Percentiles rank a stretch among this genome's conserved stretches.
phyloP scores from a whole-genome alignment of 331 rosid species.

The Quercus tomentella region DNA sequence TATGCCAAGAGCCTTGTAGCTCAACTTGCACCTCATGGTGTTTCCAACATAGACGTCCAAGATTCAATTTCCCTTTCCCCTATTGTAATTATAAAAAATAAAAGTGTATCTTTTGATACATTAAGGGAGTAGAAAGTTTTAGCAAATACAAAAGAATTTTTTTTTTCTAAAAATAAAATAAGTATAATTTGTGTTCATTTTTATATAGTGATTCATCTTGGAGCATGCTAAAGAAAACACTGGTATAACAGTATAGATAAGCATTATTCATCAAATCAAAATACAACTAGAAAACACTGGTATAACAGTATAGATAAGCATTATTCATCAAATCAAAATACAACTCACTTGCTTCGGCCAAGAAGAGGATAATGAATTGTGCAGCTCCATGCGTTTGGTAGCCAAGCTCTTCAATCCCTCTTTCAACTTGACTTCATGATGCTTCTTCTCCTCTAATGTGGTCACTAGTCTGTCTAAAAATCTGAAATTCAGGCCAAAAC shows the following conservation, averaged over 20 bases:
- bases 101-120: neutral
- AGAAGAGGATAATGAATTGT: constrained; percentile 75
- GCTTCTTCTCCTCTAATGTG: constrained; percentile 87
- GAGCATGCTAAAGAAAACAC: neutral
- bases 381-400: constrained; percentile 84
- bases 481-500: constrained; percentile 48
- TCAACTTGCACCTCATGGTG: no score
- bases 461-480: constrained; percentile 79
- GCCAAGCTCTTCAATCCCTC: constrained; percentile 83
- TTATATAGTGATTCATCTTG: neutral
- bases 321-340: neutral
- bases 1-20: no score
- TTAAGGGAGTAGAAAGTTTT: neutral
- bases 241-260: neutral
- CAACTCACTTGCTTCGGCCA: constrained; percentile 84
- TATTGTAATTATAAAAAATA: no score
- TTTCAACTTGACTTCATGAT: constrained; percentile 80
- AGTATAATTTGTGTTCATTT: neutral
- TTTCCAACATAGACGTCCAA: no score
- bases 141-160: neutral
- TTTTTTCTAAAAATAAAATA: neutral
- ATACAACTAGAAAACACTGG: neutral
- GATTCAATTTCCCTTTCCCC: no score
- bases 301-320: neutral
- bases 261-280: neutral